These are phyloP conservation scores for Hippophae rhamnoides DNA, from an alignment of 306 rosid genomes.

Conservation along the genomic window DNA sequence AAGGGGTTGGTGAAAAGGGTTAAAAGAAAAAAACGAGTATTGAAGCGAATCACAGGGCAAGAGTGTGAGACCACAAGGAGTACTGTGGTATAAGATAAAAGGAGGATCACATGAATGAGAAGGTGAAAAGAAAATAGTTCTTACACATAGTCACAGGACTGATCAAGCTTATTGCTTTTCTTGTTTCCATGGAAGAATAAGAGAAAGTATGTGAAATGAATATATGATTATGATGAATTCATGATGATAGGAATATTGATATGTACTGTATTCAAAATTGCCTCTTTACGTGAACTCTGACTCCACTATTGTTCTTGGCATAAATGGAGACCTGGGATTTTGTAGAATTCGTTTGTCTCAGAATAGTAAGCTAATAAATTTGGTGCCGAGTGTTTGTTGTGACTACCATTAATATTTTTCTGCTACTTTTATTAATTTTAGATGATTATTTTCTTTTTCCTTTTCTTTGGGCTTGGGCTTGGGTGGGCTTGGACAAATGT, in stretches of 20 bases:
- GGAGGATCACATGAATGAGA: conserved; percentile 56
- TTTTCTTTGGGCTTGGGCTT: too few species aligned
- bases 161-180: conserved; percentile 13
- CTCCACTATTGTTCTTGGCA: conserved; percentile 7
- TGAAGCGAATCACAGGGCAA: conserved; percentile 70
- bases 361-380: conserved; percentile 30
- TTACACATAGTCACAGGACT: conserved; percentile 46
- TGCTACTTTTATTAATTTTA: neutral
- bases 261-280: conserved; percentile 24
- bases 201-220: neutral
- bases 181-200: conserved; percentile 25
- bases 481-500: too few species aligned
- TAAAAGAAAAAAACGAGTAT: conserved; percentile 12
- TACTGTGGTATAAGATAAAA: conserved; percentile 6
- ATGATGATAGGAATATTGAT: conserved; percentile 10
- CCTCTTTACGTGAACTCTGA: conserved; percentile 49
- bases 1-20: conserved; percentile 4
- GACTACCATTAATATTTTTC: conserved; percentile 44
- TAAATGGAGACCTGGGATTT: conserved; percentile 20
- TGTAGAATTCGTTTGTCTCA: neutral
- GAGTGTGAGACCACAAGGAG: conserved; percentile 4
- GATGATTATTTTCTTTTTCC: too few species aligned
- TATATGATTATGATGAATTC: neutral
- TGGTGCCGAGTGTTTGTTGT: conserved; percentile 28
- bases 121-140: neutral